Base-by-base conservation (phyloP, 225 moss, liverwort and hornwort genomes). In the Takakia lepidozioides region DNA sequence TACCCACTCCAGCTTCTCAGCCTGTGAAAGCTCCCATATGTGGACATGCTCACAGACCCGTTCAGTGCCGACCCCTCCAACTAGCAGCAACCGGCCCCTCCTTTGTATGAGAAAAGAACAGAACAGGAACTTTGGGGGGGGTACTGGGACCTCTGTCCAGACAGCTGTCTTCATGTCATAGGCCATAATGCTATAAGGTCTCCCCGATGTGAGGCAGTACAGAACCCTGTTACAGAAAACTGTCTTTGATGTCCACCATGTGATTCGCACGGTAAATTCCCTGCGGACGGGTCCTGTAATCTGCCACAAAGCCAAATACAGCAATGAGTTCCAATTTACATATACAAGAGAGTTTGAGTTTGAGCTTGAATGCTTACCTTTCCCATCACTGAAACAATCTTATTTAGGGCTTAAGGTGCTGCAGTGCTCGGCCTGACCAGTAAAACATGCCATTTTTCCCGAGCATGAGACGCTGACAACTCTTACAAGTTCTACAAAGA, bases 221-320 rank as follows among this genome's bases (percentile, higher is more conserved):
- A 79, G 44, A 3, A 65, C 66, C 37, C 65, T 70, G 8, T 70
- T 56, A 25, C 70, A 79, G 30, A 70, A 74, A 1, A 57, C 74
- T 1, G 78, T 79, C 66, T 79, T 79, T 0, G 78, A 79, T 3
- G 74, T 74, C 78, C 78, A 79, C 69, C 69, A 73, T 18, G 78
- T 79, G 10, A 79, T 69, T 5, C 69, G 69, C 46, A 79, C 74
- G 11, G 74, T 70, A 2, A 56, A 70, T 29, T 79, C 78, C 48
- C 74, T 54, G 19, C 66, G 56, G 48, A 79, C 65, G 20, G 55
- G 47, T 32, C 74, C 74, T n/a, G 74, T 79, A 32, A 79, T 66
- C 73, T 68, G 45, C 17, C 22, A 46, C 42, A 14, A 9, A 14
- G 5, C 18, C 5, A 19, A 42, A 5, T 42, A 45, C 45, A 45